phyloP scores from a whole-genome alignment of 2,329 filamentous ascomycete genomes.

The Delphinella strobiligena region DNA sequence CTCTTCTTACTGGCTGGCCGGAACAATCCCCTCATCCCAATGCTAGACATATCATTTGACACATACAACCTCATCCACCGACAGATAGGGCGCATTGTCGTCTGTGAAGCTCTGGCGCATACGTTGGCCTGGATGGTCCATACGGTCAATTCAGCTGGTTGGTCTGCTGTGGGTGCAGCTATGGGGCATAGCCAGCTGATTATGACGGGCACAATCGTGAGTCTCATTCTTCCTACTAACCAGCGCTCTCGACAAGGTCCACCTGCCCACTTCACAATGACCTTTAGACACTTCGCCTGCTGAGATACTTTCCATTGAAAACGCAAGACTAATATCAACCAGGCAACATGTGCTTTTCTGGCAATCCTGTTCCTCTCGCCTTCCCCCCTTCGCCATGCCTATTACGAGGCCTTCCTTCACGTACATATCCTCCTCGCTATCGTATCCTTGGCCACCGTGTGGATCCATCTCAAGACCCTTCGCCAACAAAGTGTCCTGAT shows the following conservation, averaged over 20 bases:
- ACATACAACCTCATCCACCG: conserved; percentile 73
- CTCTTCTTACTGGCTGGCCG: conserved; percentile 62
- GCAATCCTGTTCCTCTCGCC: conserved; percentile 56
- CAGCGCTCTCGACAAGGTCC: too few species aligned
- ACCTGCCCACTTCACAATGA: too few species aligned
- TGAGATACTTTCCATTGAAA: too few species aligned
- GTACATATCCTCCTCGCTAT: conserved; percentile 56
- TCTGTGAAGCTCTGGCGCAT: conserved; percentile 57
- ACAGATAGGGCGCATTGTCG: conserved; percentile 67
- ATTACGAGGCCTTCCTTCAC: conserved; percentile 67
- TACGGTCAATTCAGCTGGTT: conserved; percentile 35
- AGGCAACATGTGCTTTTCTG: conserved; percentile 49
- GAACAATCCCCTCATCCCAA: conserved; percentile 65
- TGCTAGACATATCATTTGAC: conserved; percentile 66
- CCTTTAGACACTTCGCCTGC: too few species aligned
- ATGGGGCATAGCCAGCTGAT: conserved; percentile 37
- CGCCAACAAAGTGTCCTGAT: conserved; percentile 49
- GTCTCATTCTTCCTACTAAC: too few species aligned
- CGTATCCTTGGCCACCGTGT: conserved; percentile 49
- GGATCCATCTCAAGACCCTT: conserved; percentile 49
- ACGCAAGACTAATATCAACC: conserved; percentile 6
- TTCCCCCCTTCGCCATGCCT: conserved; percentile 62
- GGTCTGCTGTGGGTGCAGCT: conserved; percentile 31
- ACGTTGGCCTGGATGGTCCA: conserved; percentile 45
- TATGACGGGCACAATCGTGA: conserved; percentile 49